phyloP scores from a whole-genome alignment of 1,284 basidiomycete genomes.

The Xerocomus minutiporus region DNA sequence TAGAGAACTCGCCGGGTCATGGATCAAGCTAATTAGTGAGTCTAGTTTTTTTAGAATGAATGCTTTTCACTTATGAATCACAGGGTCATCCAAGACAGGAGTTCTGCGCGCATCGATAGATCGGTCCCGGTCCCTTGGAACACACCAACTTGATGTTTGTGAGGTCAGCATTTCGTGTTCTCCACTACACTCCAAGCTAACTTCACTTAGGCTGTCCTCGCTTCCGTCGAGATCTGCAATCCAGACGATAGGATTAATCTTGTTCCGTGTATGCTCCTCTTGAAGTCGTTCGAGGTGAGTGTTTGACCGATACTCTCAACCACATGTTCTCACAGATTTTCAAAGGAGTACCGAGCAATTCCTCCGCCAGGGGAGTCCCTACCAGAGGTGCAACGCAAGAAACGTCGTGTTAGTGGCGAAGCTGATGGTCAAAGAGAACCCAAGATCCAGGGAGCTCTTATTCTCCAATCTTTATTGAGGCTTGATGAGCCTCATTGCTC shows the following conservation, averaged over 20 bases:
- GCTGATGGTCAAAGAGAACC: constrained; percentile 46
- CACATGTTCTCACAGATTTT: constrained; percentile 8
- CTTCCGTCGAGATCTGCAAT: constrained; percentile 54
- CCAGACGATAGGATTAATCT: constrained; percentile 45
- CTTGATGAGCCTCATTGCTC: constrained; percentile 63
- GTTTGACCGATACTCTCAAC: background rate
- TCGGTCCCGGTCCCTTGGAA: constrained; percentile 48
- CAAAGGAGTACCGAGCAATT: constrained; percentile 37
- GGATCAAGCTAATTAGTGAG: constrained; percentile 52
- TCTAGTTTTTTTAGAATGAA: constrained; percentile 23
- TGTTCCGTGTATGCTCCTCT: constrained; percentile 61
- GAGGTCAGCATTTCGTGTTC: constrained; percentile 39
- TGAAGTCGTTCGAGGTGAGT: constrained; percentile 63
- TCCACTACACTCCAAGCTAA: constrained; percentile 1
- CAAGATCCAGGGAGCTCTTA: constrained; percentile 79
- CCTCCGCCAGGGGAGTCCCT: constrained; percentile 7
- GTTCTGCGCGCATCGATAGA: constrained; percentile 73
- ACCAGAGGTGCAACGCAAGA: constrained; percentile 10
- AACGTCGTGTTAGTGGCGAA: constrained; percentile 21
- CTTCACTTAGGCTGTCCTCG: constrained; percentile 48
- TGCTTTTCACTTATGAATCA: constrained; percentile 1
- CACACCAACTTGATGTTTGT: constrained; percentile 40
- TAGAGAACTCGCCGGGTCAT: constrained; percentile 52
- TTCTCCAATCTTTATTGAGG: constrained; percentile 77
- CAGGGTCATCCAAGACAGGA: constrained; percentile 54